phyloP scores from a whole-genome alignment of 2,329 filamentous ascomycete genomes.

The Pleoardoris graminearum region DNA sequence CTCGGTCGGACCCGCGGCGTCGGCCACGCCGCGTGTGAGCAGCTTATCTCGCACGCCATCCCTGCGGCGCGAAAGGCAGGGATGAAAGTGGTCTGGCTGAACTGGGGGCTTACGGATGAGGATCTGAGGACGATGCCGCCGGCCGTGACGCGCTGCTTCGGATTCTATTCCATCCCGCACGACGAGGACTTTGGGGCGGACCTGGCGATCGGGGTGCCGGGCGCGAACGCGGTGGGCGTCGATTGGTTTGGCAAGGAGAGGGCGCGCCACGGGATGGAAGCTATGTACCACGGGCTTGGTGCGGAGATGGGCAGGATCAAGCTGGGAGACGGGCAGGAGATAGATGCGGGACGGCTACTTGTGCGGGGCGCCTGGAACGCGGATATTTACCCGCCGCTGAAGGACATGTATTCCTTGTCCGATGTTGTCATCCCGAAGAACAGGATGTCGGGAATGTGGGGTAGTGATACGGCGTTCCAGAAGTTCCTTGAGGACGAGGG shows the following conservation, averaged over 20 bases:
- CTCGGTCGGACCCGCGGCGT: constrained; percentile 26
- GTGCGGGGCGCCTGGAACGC: constrained; percentile 49
- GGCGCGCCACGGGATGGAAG: constrained; percentile 15
- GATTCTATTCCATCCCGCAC: constrained; percentile 28
- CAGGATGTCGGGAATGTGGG: constrained; percentile 49
- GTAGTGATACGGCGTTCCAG: constrained; percentile 38
- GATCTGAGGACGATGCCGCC: constrained; percentile 45
- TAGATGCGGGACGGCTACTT: constrained; percentile 42
- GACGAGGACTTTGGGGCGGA: constrained; percentile 14
- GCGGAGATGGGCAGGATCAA: constrained; percentile 25
- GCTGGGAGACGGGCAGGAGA: constrained; percentile 24
- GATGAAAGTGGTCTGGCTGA: constrained; percentile 47
- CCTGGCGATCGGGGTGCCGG: constrained; percentile 10
- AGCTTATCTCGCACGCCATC: constrained; percentile 42
- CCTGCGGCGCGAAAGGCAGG: constrained; percentile 46
- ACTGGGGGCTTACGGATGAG: constrained; percentile 47
- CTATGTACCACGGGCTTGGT: constrained; percentile 41
- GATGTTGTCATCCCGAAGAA: constrained; percentile 47
- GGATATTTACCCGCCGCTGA: constrained; percentile 45
- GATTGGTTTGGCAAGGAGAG: constrained; percentile 36
- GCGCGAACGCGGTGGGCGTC: constrained; percentile 27
- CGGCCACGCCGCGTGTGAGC: constrained; percentile 32
- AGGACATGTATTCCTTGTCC: constrained; percentile 26
- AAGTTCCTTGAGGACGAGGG: constrained; percentile 45
- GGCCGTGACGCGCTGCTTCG: constrained; percentile 46